Base-by-base conservation (phyloP, 495 filamentous ascomycete species). In the Tuber magnatum region DNA sequence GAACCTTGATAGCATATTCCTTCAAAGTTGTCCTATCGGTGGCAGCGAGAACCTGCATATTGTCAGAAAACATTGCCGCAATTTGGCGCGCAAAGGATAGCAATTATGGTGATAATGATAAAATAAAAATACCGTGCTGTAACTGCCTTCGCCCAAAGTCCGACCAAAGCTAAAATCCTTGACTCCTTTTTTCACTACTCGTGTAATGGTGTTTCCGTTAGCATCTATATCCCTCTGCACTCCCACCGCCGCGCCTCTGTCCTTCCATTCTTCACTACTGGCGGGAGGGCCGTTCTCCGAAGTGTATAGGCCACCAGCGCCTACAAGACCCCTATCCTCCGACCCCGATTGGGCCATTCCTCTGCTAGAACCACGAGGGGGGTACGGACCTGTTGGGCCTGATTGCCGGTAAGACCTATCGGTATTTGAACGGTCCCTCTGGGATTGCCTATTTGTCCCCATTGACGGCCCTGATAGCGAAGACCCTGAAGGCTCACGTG, bases 1-100 rank as follows among this genome's bases (percentile, higher is more conserved):
- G 87, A 40, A 99, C 94, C 83, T 99, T 99, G 85, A 99, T 94
- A 41, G 96, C 96, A 82, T 97, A 98, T 83, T 99, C 96, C 77
- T 96, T 95, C 69, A 96, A 85, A 0, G 93, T 98, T 83, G 97
- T 94, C 70, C 96, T 89, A 81, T 99, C 96, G 8, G 96, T 98
- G 69, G 94, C 96, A 68, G 95, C 89, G 73, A 95, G 89, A 71
- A 83, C 81, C 81, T 83, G 41, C 72, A 42, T 28, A 14, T 51
- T 48, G 22, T 81, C 22, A 81, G 80, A 14, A 69, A 78, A 56
- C n/a, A 18, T 65, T 32, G 28, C 28, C n/a, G 16, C 28, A 35
- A 35, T 65, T 35, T 3, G 28, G 28, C 18, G 16, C 70, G 41
- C n/a, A 44, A 24, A 28, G 44, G 73, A 74, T 35, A 42, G 10